Percentiles rank a stretch among this genome's conserved stretches.
phyloP scores from a whole-genome alignment of 768 basidiomycete species.

The Lactarius pseudohatsudake region DNA sequence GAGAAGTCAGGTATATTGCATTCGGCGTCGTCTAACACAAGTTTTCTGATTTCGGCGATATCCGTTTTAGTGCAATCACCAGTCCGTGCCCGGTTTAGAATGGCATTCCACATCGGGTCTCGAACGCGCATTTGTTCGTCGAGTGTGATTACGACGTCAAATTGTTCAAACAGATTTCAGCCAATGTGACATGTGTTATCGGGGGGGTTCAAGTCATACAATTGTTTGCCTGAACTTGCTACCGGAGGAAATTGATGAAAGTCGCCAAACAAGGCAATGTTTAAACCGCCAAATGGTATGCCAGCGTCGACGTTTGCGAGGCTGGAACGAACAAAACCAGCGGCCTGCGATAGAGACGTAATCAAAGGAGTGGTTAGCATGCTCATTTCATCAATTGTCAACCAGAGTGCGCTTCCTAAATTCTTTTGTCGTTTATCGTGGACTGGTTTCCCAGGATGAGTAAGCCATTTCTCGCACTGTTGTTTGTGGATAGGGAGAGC shows the following conservation, averaged over 20 bases:
- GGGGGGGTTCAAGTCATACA: neutral
- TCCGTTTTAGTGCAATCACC: neutral
- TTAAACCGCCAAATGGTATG: neutral
- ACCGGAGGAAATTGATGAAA: neutral
- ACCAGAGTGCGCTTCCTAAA: too few relatives aligned
- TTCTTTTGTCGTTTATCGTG: too few relatives aligned
- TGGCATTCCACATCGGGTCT: neutral
- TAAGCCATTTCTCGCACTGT: too few relatives aligned
- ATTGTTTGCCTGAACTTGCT: too few relatives aligned
- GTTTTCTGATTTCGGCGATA: neutral
- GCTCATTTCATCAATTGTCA: too few relatives aligned
- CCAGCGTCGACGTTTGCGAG: too few relatives aligned
- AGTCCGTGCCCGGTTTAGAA: neutral
- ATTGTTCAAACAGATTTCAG: neutral
- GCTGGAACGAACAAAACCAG: too few relatives aligned
- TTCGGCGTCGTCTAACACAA: neutral
- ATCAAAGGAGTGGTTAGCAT: too few relatives aligned
- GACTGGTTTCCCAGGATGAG: too few relatives aligned
- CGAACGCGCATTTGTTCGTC: neutral
- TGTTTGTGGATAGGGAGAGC: too few relatives aligned
- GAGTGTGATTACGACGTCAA: neutral
- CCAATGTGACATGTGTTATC: neutral
- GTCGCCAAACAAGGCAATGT: neutral
- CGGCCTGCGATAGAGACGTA: too few relatives aligned
- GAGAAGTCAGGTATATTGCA: neutral